Conservation (phyloP, 177 flowering plant genomes). For the Telopea speciosissima region DNA sequence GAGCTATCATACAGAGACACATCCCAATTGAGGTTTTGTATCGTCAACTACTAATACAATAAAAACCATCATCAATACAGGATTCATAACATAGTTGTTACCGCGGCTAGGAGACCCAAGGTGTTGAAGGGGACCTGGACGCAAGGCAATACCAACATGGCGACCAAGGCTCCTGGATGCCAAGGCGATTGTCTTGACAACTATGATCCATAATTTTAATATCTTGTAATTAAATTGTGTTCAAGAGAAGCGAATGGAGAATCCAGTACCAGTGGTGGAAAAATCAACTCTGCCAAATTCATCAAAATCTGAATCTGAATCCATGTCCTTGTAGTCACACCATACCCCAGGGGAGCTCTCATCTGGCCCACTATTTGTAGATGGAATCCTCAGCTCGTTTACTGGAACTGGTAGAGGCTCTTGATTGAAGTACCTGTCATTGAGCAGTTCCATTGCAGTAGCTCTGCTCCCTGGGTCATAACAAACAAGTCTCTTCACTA, state of each 20-base stretch:
- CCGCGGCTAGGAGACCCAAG: too few relatives aligned
- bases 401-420: slow-evolving; percentile 72
- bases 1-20: too few relatives aligned
- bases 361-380: slow-evolving; percentile 32
- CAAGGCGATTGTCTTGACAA: too few relatives aligned
- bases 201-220: too few relatives aligned
- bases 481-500: slow-evolving; percentile 55
- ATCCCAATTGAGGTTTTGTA: too few relatives aligned
- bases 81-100: background rate
- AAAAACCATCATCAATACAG: too few relatives aligned
- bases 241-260: slow-evolving; percentile 62
- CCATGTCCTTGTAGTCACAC: slow-evolving; percentile 38
- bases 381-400: slow-evolving; percentile 63
- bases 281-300: slow-evolving; percentile 45
- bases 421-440: slow-evolving; percentile 61
- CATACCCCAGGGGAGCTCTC: slow-evolving; percentile 51
- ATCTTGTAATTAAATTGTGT: background rate
- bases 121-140: too few relatives aligned
- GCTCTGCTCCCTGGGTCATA: slow-evolving; percentile 72
- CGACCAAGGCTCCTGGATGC: too few relatives aligned
- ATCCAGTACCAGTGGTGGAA: slow-evolving; percentile 45
- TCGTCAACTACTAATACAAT: too few relatives aligned
- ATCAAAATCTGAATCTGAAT: slow-evolving; percentile 72
- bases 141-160: too few relatives aligned
- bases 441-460: slow-evolving; percentile 68